Base-by-base conservation (phyloP, 1,284 basidiomycete genomes). In the Ganoderma leucocontextum region DNA sequence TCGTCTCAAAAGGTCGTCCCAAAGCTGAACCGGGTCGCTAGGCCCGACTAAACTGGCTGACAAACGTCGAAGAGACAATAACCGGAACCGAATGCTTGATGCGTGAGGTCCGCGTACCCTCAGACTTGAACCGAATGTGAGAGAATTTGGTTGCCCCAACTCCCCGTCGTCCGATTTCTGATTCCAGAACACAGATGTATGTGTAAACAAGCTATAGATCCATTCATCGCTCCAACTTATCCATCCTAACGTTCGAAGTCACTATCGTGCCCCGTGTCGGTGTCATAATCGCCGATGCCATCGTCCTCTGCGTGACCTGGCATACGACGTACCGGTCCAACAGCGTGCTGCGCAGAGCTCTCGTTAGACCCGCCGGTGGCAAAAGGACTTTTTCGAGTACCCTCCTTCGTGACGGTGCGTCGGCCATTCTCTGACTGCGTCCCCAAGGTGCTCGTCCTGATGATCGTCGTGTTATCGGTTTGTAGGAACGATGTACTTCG, bases 291-390 rank as follows among this genome's bases (percentile, higher is more conserved):
- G 55, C 55, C 15, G 55, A 58, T n/a, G 55, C 55, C 13, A 58
- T 58, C 35, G 55, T 58, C 33, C 19, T 58, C 10, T 38, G 35
- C 17, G 55, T 58, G 15, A 58, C 55, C 35, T 58, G 55, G 55
- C 55, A 38, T 10, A n/a, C 35, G 19, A 58, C 55, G 33, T 58
- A 58, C 55, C 35, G 55, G 9, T 58, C 55, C 9, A 58, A 35
- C 33, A n/a, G 55, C 36, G 35, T 58, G 6, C 35, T 35, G 19
- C 55, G 55, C 33, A 36, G n/a, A 0, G 35, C 35, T 2, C 33
- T 58, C 19, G 55, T n/a, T 4, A 35, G n/a, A 12, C 35, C 35
- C 35, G 3, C 15, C 10, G 55, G 55, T 17, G 33, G 35, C 0
- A 58, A 22, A 12, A 58, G 8, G 35, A 36, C 55, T 19, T 58